Evolutionary conservation across 2,329 filamentous ascomycete genomes (phyloP).

Genomic region (Fusarium torreyae): DNA sequence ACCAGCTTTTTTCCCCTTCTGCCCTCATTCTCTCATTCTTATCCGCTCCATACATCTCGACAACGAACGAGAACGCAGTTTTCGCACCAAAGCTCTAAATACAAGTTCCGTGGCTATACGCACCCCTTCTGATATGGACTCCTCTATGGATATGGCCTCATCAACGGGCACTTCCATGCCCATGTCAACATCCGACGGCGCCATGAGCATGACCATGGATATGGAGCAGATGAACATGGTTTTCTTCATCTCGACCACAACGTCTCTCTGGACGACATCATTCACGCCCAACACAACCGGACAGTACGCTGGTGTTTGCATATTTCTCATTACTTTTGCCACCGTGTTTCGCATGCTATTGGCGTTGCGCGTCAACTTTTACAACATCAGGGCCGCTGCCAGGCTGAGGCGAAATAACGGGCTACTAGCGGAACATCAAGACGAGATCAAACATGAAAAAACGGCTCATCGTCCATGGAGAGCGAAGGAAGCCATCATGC

Average conservation of each 20-base stretch:
- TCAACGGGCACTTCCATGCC: conserved; percentile 1
- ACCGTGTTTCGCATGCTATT: neutral
- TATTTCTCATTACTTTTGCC: neutral
- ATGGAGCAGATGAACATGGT: conserved; percentile 13
- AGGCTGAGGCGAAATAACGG: neutral
- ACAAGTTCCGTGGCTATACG: too few relatives aligned
- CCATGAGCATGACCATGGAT: neutral
- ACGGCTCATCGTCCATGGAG: neutral
- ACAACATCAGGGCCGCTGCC: neutral
- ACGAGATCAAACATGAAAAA: too few relatives aligned
- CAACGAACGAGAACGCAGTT: too few relatives aligned
- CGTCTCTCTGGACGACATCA: neutral
- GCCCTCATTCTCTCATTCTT: too few relatives aligned
- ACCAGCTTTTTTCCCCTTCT: too few relatives aligned
- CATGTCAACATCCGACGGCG: neutral
- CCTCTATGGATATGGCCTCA: neutral
- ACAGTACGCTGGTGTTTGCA: neutral
- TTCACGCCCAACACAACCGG: neutral
- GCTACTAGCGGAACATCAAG: neutral
- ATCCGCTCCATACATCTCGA: too few relatives aligned
- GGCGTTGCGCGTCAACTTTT: conserved; percentile 3
- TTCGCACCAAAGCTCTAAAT: too few relatives aligned
- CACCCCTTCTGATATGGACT: too few relatives aligned
- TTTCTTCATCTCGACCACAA: neutral
- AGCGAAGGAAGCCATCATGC: neutral